phyloP scores from a whole-genome alignment of 192 early-diverging fungal species.

The Backusella tarrabulga region DNA sequence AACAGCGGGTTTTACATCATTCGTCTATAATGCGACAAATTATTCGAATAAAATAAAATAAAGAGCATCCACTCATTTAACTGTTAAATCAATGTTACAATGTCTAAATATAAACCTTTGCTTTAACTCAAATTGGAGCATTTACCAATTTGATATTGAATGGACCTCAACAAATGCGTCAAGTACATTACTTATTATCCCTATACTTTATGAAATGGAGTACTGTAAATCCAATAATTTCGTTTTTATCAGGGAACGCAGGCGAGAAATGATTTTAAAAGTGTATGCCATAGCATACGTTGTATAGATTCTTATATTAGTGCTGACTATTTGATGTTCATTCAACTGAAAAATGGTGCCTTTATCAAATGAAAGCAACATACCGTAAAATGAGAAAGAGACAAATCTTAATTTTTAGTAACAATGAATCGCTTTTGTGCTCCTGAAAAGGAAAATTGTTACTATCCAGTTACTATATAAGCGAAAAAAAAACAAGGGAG shows the following conservation, averaged over 20 bases:
- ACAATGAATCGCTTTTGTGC: background rate
- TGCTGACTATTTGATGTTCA: background rate
- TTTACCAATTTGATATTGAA: too few relatives aligned
- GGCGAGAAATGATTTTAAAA: too few relatives aligned
- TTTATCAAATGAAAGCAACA: background rate
- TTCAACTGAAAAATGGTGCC: background rate
- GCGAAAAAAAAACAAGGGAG: background rate
- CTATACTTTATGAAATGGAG: too few relatives aligned
- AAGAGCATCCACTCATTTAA: background rate
- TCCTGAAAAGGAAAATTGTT: background rate
- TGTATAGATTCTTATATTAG: too few relatives aligned
- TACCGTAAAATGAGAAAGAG: too few relatives aligned
- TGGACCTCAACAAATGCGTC: too few relatives aligned
- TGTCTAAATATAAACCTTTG: background rate
- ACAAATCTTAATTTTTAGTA: background rate
- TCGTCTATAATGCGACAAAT: too few relatives aligned
- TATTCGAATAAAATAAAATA: background rate
- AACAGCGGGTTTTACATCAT: too few relatives aligned
- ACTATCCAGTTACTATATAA: background rate
- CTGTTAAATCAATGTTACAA: background rate
- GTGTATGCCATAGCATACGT: too few relatives aligned
- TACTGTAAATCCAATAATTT: too few relatives aligned
- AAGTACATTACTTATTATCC: too few relatives aligned
- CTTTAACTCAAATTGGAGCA: background rate
- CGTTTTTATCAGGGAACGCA: too few relatives aligned